Evolutionary conservation across 164 flowering plant species (phyloP), one percentile per base, ranked within the genome.

Genomic region (Hamamelis virginiana): DNA sequence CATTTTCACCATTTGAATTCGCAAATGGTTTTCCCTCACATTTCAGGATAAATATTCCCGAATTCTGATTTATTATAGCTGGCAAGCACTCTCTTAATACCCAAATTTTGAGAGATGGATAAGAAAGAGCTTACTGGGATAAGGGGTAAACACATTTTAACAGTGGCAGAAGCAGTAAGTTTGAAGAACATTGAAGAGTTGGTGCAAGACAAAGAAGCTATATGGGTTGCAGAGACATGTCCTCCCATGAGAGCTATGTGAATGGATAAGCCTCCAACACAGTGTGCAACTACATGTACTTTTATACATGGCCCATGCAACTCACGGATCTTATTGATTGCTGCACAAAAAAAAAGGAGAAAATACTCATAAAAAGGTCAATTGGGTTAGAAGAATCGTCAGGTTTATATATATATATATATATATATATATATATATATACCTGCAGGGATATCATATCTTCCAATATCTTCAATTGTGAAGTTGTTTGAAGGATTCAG

Each of bases 241-340:
- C 89, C 87, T 58, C 91, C 91, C 91, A 87, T 67, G 46, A 87
- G 79, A 70, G 89, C 80, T n/a, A 85, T 85, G 74, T 87, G 91
- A 56, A 76, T 69, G 44, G 86, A 76, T 62, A 85, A 65, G 66
- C 89, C 91, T 76, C 91, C 91, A 60, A 80, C 83, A 66, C 91
- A 87, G 23, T 87, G 91, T 44, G 87, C 89, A 75, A 85, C 76
- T 23, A 83, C 77, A 67, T 87, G 89, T 23, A 85, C 68, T 64
- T 75, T 82, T 43, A 23, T 59, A 11, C 77, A 48, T 23, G 62
- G 48, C 21, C 83, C 84, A 66, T 84, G 77, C 44, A 81, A 44
- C 65, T 80, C 84, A 21, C 61, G 60, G 21, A 85, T 83, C 79
- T 79, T 83, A 19, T 53, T 43, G 18, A 87, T 62, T 38, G 65